These are phyloP conservation scores for Neofusicoccum parvum DNA, from an alignment of 2,329 filamentous ascomycete genomes.

Conservation along the genomic window DNA sequence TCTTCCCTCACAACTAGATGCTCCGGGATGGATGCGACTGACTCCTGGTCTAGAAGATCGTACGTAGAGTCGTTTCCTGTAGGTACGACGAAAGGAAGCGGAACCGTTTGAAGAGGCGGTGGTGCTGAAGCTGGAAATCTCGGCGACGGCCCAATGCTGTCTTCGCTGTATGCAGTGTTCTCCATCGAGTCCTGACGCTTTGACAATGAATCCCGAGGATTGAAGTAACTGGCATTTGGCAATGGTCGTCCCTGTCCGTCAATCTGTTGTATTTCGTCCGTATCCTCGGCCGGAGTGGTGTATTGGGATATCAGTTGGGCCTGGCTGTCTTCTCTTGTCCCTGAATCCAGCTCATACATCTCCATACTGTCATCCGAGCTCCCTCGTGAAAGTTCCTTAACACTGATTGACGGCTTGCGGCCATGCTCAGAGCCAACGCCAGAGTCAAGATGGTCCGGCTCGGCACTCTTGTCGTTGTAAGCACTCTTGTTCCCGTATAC, in stretches of 20 bases:
- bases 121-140: background rate
- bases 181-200: slow-evolving; percentile 7
- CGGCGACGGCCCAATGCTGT: background rate
- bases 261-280: slow-evolving; percentile 42
- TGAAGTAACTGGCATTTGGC: slow-evolving; percentile 1
- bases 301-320: slow-evolving; percentile 43
- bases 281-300: background rate
- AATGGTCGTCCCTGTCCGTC: slow-evolving; percentile 35
- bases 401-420: slow-evolving; percentile 36
- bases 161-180: slow-evolving; percentile 1
- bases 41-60: slow-evolving; percentile 12
- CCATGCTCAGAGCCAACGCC: slow-evolving; percentile 47
- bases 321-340: slow-evolving; percentile 30
- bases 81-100: slow-evolving; percentile 11
- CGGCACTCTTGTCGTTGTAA: slow-evolving; percentile 25
- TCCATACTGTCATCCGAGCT: slow-evolving; percentile 55
- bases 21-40: slow-evolving; percentile 13
- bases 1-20: background rate
- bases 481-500: slow-evolving; percentile 66
- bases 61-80: background rate
- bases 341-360: slow-evolving; percentile 52
- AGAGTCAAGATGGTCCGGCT: slow-evolving; percentile 50
- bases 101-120: background rate
- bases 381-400: slow-evolving; percentile 35
- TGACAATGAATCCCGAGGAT: background rate